These are phyloP conservation scores for Fusarium goolgardi DNA, from an alignment of 2,329 filamentous ascomycete genomes.

Conservation along the genomic window DNA sequence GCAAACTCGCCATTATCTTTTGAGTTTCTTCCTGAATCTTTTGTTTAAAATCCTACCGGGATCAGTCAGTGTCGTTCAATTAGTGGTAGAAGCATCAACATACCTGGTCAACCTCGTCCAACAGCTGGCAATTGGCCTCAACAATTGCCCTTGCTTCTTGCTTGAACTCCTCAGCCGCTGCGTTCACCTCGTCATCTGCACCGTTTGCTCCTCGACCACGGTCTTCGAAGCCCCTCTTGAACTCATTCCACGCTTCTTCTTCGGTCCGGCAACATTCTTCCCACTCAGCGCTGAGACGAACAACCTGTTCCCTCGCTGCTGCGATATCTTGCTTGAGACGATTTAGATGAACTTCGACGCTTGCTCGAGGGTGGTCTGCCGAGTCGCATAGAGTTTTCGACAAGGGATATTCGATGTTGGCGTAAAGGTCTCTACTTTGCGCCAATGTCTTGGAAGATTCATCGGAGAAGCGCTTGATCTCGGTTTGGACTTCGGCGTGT, in stretches of 20 bases:
- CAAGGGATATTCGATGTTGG: conserved; percentile 50
- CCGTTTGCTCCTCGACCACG: not conserved
- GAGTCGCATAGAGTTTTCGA: conserved; percentile 50
- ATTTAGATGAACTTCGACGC: conserved; percentile 44
- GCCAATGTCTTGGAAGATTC: conserved; percentile 32
- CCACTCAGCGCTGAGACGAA: conserved; percentile 43
- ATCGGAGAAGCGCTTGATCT: conserved; percentile 37
- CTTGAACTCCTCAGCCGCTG: conserved; percentile 22
- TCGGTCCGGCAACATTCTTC: conserved; percentile 41
- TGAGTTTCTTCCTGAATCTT: conserved; percentile 44
- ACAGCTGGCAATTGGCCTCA: conserved; percentile 27
- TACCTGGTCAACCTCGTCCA: conserved; percentile 50
- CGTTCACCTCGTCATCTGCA: not conserved
- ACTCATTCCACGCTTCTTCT: conserved; percentile 34
- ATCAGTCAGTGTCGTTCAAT: not conserved
- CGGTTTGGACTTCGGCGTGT: conserved; percentile 39
- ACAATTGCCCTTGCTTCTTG: conserved; percentile 43
- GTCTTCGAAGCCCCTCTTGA: conserved; percentile 6
- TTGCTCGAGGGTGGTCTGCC: conserved; percentile 39
- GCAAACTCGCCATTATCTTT: conserved; percentile 47
- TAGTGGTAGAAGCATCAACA: not conserved
- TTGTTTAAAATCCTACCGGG: conserved; percentile 46
- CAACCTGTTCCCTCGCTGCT: conserved; percentile 43
- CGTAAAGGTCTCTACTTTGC: conserved; percentile 44
- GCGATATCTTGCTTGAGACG: conserved; percentile 39